Evolutionary conservation across 1,139 yeast genomes (phyloP).

Genomic region (Blastobotrys arbuscula): DNA sequence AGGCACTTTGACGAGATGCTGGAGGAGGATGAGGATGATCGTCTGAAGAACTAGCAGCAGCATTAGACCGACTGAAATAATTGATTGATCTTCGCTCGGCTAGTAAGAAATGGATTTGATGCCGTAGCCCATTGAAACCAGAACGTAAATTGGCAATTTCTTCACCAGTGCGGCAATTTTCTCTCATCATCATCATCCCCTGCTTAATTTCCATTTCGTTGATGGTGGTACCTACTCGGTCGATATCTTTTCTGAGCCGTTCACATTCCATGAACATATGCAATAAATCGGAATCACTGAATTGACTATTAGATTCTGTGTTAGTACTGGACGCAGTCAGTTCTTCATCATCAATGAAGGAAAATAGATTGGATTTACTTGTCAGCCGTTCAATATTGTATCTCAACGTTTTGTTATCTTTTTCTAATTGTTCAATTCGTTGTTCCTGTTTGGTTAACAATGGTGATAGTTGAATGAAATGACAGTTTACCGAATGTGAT

Average conservation of each 20-base stretch:
- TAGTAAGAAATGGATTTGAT: slow-evolving; percentile 34
- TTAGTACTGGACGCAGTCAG: slow-evolving; percentile 3
- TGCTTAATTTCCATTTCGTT: slow-evolving; percentile 35
- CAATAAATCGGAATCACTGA: slow-evolving; percentile 27
- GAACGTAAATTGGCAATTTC: slow-evolving; percentile 33
- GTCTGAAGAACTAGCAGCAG: not conserved
- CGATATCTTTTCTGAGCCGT: slow-evolving; percentile 33
- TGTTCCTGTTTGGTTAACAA: slow-evolving; percentile 32
- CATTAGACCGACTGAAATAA: not conserved
- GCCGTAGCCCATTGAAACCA: slow-evolving; percentile 33
- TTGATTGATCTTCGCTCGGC: slow-evolving; percentile 27
- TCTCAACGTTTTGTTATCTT: slow-evolving; percentile 38
- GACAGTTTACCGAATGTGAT: slow-evolving; percentile 36
- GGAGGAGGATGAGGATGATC: not conserved
- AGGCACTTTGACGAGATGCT: not conserved
- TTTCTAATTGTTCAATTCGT: slow-evolving; percentile 30
- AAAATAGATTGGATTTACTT: slow-evolving; percentile 13
- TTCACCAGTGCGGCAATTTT: slow-evolving; percentile 32
- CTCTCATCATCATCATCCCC: slow-evolving; percentile 33
- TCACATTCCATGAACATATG: slow-evolving; percentile 36
- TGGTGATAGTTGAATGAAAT: slow-evolving; percentile 33
- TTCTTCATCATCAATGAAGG: slow-evolving; percentile 1
- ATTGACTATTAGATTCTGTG: slow-evolving; percentile 10
- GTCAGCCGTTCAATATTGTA: slow-evolving; percentile 28
- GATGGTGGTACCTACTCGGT: slow-evolving; percentile 28